Percentiles rank a stretch among this genome's conserved stretches.
Conservation (phyloP, 371 early-diverging fungal genomes). For the Lichtheimia ornata region DNA sequence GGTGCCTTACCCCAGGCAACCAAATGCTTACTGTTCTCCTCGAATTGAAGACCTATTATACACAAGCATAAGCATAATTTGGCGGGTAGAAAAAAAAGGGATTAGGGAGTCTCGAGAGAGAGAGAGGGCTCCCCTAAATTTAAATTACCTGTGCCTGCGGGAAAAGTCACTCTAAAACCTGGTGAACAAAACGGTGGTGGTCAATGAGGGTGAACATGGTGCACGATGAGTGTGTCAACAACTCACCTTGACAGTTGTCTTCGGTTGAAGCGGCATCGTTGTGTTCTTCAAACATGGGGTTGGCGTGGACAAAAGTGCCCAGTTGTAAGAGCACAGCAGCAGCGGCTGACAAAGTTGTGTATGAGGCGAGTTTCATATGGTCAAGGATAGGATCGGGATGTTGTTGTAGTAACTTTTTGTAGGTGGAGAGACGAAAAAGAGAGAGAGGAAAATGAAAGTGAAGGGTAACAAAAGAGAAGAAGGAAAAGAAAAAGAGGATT, state of each 20-base stretch:
- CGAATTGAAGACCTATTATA: conserved; percentile 31
- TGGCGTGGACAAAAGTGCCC: conserved; percentile 42
- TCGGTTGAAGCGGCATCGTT: conserved; percentile 20
- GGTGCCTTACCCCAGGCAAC: conserved; percentile 38
- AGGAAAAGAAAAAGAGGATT: neutral
- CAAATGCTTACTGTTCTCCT: conserved; percentile 35
- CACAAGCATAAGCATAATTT: neutral
- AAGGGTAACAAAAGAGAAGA: conserved; percentile 7
- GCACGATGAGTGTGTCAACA: neutral
- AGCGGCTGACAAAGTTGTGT: conserved; percentile 34
- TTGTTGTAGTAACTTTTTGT: neutral
- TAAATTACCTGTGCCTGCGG: conserved; percentile 24
- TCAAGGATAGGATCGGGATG: neutral
- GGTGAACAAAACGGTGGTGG: conserved; percentile 2
- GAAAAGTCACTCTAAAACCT: conserved; percentile 39
- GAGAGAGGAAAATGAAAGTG: conserved; percentile 1
- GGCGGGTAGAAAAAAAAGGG: conserved; percentile 1
- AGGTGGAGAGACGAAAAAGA: neutral
- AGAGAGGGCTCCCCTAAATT: neutral
- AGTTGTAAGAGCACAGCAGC: conserved; percentile 36
- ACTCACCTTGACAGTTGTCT: conserved; percentile 12
- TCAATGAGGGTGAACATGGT: neutral
- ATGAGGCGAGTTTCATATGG: conserved; percentile 33
- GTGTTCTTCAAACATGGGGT: conserved; percentile 36
- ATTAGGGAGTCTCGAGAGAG: neutral